These are phyloP conservation scores for Thoreauomyces humboldtii DNA, from an alignment of 192 early-diverging fungal genomes.

Conservation along the genomic window DNA sequence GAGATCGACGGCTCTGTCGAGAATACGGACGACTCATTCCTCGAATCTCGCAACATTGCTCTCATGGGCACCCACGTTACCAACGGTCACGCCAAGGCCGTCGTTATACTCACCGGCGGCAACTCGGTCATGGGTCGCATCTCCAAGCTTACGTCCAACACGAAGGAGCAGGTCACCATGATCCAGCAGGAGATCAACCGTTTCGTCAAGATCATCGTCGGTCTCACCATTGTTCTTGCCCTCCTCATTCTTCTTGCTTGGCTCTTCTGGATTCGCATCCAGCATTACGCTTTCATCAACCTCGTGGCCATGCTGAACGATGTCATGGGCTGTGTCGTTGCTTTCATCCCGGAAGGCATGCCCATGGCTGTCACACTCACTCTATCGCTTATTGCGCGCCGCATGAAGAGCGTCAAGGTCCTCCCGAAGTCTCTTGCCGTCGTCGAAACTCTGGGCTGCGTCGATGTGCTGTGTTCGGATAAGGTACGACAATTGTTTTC, in stretches of 20 bases:
- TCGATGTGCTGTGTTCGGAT: constrained; percentile 74
- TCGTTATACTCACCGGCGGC: constrained; percentile 64
- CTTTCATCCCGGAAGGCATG: constrained; percentile 47
- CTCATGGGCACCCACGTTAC: constrained; percentile 71
- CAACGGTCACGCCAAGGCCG: constrained; percentile 67
- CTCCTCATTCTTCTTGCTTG: constrained; percentile 22
- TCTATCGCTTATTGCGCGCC: constrained; percentile 68
- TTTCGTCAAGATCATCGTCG: constrained; percentile 71
- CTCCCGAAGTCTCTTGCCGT: constrained; percentile 80
- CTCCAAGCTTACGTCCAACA: not conserved
- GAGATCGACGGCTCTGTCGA: constrained; percentile 60
- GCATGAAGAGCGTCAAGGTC: constrained; percentile 48
- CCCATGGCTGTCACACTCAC: constrained; percentile 76
- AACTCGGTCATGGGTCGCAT: constrained; percentile 18
- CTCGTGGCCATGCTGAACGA: not conserved
- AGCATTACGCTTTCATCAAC: constrained; percentile 8
- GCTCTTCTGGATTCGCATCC: constrained; percentile 15
- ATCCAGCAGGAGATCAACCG: constrained; percentile 62
- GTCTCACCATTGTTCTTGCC: constrained; percentile 22
- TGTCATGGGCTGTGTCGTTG: not conserved
- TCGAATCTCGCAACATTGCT: constrained; percentile 82
- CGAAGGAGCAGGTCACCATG: constrained; percentile 35
- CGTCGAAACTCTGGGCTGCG: constrained; percentile 84
- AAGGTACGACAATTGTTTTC: too few species aligned
- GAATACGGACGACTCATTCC: constrained; percentile 66